These are phyloP conservation scores for Aspergillus cavernicola DNA, from an alignment of 495 filamentous ascomycete genomes.

Conservation along the genomic window DNA sequence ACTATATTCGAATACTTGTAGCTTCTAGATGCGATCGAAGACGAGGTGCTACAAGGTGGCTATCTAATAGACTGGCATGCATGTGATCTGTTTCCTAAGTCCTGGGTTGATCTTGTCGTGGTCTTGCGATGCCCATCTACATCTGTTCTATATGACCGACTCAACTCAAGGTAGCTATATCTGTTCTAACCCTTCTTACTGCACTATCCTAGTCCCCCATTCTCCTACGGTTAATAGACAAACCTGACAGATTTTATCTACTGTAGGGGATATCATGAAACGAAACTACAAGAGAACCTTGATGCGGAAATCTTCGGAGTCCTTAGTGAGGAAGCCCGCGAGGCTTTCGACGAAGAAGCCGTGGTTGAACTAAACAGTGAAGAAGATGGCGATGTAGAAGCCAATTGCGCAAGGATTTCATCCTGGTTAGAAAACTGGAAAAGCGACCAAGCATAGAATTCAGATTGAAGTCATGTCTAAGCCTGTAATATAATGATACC, in stretches of 20 bases:
- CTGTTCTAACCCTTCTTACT: background rate
- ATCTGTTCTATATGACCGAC: slow-evolving; percentile 73
- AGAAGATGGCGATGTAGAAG: slow-evolving; percentile 75
- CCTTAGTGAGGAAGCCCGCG: slow-evolving; percentile 82
- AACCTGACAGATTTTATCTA: slow-evolving; percentile 4
- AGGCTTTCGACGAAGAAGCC: slow-evolving; percentile 81
- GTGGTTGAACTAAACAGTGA: slow-evolving; percentile 89
- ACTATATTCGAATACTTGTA: slow-evolving; percentile 29
- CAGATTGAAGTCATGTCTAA: slow-evolving; percentile 16
- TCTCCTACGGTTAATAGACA: background rate
- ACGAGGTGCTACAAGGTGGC: slow-evolving; percentile 74
- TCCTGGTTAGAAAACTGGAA: slow-evolving; percentile 81
- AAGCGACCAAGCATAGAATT: slow-evolving; percentile 44
- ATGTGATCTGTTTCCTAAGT: slow-evolving; percentile 90
- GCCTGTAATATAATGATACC: slow-evolving; percentile 14
- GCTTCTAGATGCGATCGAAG: slow-evolving; percentile 87
- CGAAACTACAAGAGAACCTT: slow-evolving; percentile 92
- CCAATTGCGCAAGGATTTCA: slow-evolving; percentile 79
- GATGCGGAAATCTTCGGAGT: slow-evolving; percentile 98
- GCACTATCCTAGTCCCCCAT: background rate
- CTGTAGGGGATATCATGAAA: slow-evolving; percentile 68
- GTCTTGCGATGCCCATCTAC: slow-evolving; percentile 78
- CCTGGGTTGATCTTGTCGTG: slow-evolving; percentile 93
- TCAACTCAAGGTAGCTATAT: slow-evolving; percentile 58
- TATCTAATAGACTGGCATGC: slow-evolving; percentile 98